Percentiles rank a stretch among this genome's conserved stretches.
Conservation (phyloP, 768 basidiomycete species). For the Gymnopilus dilepis region DNA sequence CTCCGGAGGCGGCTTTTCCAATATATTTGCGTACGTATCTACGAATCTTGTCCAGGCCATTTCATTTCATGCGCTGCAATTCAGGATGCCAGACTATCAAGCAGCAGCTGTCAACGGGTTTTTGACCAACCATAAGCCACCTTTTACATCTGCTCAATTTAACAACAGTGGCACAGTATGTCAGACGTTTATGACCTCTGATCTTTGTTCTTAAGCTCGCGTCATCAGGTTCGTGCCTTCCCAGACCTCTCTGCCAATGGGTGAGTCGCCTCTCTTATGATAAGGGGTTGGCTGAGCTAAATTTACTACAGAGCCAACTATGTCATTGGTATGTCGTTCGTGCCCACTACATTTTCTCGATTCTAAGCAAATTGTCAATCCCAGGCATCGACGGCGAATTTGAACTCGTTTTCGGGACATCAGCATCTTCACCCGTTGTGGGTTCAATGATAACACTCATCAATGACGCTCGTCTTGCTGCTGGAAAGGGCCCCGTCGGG, state of each 20-base stretch:
- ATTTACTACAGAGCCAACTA: conserved; percentile 39
- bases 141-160: conserved; percentile 47
- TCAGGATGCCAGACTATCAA: conserved; percentile 52
- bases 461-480: conserved; percentile 54
- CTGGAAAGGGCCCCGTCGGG: conserved; percentile 49
- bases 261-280: conserved; percentile 20
- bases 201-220: not conserved
- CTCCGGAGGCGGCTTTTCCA: conserved; percentile 58
- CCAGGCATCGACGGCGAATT: conserved; percentile 41
- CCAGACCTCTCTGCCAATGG: conserved; percentile 59
- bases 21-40: conserved; percentile 40
- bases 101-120: conserved; percentile 43
- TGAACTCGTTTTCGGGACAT: conserved; percentile 45
- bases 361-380: conserved; percentile 11
- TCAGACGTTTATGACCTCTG: not conserved
- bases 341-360: not conserved
- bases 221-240: conserved; percentile 40
- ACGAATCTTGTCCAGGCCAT: not conserved
- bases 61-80: not conserved
- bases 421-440: conserved; percentile 46
- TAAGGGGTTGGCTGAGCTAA: not conserved
- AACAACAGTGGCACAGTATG: conserved; percentile 49
- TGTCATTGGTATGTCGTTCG: conserved; percentile 36
- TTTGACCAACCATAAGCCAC: conserved; percentile 36
- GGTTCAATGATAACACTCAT: conserved; percentile 52